Evolutionary conservation across 1,284 basidiomycete species (phyloP), one percentile per base, ranked within the genome.

Genomic region (Sporisorium iseilematis-ciliati): DNA sequence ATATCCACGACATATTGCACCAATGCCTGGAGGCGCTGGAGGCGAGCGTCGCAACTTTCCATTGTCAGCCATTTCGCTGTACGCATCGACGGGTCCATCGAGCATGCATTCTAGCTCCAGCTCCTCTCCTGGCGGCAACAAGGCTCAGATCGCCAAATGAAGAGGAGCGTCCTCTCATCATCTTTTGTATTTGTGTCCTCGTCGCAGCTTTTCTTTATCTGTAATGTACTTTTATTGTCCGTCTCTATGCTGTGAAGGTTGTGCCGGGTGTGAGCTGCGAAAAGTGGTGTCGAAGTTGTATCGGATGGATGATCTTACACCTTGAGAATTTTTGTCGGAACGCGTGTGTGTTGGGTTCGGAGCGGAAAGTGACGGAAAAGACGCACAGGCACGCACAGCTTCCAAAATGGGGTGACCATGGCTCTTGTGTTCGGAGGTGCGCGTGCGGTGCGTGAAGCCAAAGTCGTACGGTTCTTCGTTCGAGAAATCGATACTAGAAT

Each of bases 31-130:
- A 18, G 70, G 65, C 18, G 62, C 57, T 7, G 53, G 49, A 42
- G 66, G 66, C 26, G 65, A 75, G 31, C 65, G 72, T 14, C 57
- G 72, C 26, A 61, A 57, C 33, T 69, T 75, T 43, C 66, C 66
- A 4, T 43, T 75, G 8, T 65, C 72, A 8, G 72, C 72, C 26
- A 69, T 75, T 23, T 75, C 72, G 20, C 62, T 75, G 7, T 75
- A 75, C 25, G 72, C 72, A 14, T 69, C 72, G 10, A 69, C 66
- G 7, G 54, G 58, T 16, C 46, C 71, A 12, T 38, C 65, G 10
- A 57, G 49, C 49, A 43, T 63, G 48, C 70, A 66, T 45, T 49
- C 70, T 26, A 38, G 48, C 45, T 66, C 69, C 2, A 57, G 42
- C 43, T 66, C 69, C 21, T 45, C 53, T 5, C 51, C 56, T 8